These are phyloP conservation scores for Otatea glauca DNA, from an alignment of 176 grass and related monocot genomes.

Conservation along the genomic window DNA sequence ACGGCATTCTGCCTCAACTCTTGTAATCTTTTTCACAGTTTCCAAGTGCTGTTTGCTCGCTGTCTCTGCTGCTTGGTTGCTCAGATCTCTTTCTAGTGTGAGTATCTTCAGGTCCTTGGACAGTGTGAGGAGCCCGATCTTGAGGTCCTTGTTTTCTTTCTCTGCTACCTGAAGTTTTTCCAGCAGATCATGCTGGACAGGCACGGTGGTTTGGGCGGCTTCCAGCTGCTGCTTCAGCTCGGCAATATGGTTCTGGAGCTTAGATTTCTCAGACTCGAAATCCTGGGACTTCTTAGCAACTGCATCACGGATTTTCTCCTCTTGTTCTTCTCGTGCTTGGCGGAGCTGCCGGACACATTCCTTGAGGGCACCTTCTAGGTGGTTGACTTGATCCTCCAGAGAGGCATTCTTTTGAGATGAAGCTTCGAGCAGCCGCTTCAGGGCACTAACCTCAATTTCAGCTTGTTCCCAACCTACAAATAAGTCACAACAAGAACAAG, in stretches of 20 bases:
- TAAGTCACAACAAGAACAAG: slow-evolving; percentile 9
- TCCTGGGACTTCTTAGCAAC: slow-evolving; percentile 57
- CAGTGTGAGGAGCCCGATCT: slow-evolving; percentile 45
- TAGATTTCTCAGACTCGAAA: slow-evolving; percentile 56
- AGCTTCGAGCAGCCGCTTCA: slow-evolving; percentile 79
- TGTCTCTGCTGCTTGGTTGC: slow-evolving; percentile 88
- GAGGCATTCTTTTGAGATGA: slow-evolving; percentile 66
- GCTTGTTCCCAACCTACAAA: slow-evolving; percentile 96
- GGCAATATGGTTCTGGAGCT: slow-evolving; percentile 57
- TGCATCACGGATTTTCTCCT: slow-evolving; percentile 68
- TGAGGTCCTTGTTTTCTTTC: slow-evolving; percentile 78
- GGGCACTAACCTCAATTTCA: slow-evolving; percentile 70
- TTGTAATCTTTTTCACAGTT: slow-evolving; percentile 79
- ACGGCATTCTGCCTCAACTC: slow-evolving; percentile 84
- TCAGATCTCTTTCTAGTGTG: slow-evolving; percentile 77
- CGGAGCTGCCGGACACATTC: slow-evolving; percentile 95
- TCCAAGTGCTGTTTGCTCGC: slow-evolving; percentile 94
- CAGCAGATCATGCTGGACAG: slow-evolving; percentile 49
- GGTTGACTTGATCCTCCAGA: slow-evolving; percentile 72
- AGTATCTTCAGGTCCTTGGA: slow-evolving; percentile 68
- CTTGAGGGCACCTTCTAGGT: slow-evolving; percentile 88
- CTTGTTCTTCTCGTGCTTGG: slow-evolving; percentile 78
- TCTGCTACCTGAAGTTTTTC: slow-evolving; percentile 59
- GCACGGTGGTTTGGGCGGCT: slow-evolving; percentile 17
- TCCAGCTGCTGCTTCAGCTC: slow-evolving; percentile 65